A percentile compares a stretch with the other conserved stretches of the same genome.
These are phyloP conservation scores for Penicillium olsonii DNA, from an alignment of 2,329 filamentous ascomycete genomes.

Conservation along the genomic window DNA sequence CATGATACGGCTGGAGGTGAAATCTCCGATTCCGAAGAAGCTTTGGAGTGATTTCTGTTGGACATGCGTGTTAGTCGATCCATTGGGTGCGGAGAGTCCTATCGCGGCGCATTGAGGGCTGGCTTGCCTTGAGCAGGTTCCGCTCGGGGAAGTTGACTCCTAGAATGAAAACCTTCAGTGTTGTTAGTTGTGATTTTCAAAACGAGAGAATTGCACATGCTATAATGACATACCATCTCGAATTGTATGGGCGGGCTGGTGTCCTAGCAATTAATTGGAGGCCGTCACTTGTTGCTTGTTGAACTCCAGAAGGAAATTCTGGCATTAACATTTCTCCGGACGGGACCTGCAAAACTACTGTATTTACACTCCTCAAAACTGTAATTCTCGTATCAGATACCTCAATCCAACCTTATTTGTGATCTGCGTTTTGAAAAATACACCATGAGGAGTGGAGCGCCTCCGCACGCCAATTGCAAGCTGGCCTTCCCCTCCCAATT, in stretches of 20 bases:
- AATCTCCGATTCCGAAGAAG: slow-evolving; percentile 82
- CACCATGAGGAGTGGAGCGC: not conserved
- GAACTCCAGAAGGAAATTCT: slow-evolving; percentile 33
- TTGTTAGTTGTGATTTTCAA: not conserved
- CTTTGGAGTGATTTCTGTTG: slow-evolving; percentile 63
- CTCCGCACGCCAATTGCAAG: slow-evolving; percentile 36
- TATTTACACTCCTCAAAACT: not conserved
- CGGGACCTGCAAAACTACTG: slow-evolving; percentile 5
- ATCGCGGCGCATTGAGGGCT: slow-evolving; percentile 4
- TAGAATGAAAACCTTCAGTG: slow-evolving; percentile 75
- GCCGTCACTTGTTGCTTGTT: slow-evolving; percentile 15
- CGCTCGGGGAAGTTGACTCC: slow-evolving; percentile 82
- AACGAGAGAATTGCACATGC: no score
- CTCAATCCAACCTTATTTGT: not conserved
- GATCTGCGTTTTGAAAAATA: slow-evolving; percentile 12
- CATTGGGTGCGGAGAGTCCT: slow-evolving; percentile 4
- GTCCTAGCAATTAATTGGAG: slow-evolving; percentile 12
- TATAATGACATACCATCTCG: slow-evolving; percentile 33
- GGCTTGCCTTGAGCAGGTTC: slow-evolving; percentile 75
- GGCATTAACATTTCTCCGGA: slow-evolving; percentile 39
- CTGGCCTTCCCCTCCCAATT: slow-evolving; percentile 31
- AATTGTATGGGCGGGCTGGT: slow-evolving; percentile 6
- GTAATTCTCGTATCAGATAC: slow-evolving; percentile 8
- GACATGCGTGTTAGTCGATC: slow-evolving; percentile 10
- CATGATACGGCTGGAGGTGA: slow-evolving; percentile 72